Percentiles rank a stretch among this genome's conserved stretches.
Evolutionary conservation across 176 grass and related monocot genomes (phyloP).

Genomic region (Paspalum vaginatum): DNA sequence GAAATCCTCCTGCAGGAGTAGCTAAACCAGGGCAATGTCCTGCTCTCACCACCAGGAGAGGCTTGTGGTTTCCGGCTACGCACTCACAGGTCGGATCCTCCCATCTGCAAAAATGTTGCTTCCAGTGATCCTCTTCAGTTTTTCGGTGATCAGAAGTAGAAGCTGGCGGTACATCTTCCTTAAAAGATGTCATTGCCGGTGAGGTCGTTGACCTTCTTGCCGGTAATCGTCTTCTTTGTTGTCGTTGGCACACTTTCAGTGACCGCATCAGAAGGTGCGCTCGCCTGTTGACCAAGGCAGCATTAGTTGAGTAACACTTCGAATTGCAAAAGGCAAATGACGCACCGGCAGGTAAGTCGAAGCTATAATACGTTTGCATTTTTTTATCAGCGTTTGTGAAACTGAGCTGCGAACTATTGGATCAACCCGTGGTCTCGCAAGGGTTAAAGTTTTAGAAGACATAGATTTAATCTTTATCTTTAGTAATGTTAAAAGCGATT

Average conservation of each 20-base stretch:
- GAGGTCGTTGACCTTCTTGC: constrained; percentile 62
- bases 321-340: constrained; percentile 4
- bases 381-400: too few species aligned
- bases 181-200: constrained; percentile 74
- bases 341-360: not conserved
- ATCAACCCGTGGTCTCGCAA: too few species aligned
- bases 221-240: constrained; percentile 66
- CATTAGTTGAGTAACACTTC: constrained; percentile 7
- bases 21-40: constrained; percentile 49
- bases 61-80: constrained; percentile 67
- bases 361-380: constrained; percentile 38
- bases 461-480: too few species aligned
- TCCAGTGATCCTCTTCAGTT: constrained; percentile 76
- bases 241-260: constrained; percentile 54
- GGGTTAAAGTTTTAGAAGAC: too few species aligned
- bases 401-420: not conserved
- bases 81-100: constrained; percentile 44
- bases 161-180: constrained; percentile 44
- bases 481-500: too few species aligned
- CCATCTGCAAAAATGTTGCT: constrained; percentile 78
- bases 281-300: constrained; percentile 34
- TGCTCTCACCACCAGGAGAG: constrained; percentile 77
- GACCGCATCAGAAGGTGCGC: constrained; percentile 58
- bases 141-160: constrained; percentile 53
- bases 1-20: constrained; percentile 24